Conservation (phyloP, 768 basidiomycete species). For the Mycena galopus region DNA sequence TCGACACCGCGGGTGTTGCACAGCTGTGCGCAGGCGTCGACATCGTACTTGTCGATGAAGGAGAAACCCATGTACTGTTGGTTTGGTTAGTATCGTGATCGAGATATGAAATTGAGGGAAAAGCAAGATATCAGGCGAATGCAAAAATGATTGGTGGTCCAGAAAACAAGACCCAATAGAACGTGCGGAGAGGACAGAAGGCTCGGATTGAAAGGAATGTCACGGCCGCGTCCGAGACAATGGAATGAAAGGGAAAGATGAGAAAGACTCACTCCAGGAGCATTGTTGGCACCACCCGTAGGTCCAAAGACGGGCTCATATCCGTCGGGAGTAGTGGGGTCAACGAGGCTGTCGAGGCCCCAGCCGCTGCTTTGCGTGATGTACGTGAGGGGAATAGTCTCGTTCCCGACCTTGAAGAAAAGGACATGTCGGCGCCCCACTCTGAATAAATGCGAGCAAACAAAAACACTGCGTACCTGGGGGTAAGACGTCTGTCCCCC, state of each 20-base stretch:
- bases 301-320: constrained; percentile 63
- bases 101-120: neutral
- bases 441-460: neutral
- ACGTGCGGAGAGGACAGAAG: neutral
- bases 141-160: neutral
- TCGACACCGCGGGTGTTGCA: constrained; percentile 60
- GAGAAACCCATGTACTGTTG: constrained; percentile 64
- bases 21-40: constrained; percentile 56
- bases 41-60: constrained; percentile 62
- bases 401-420: constrained; percentile 38
- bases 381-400: constrained; percentile 46
- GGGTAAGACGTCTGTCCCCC: constrained; percentile 58
- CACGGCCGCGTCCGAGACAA: constrained; percentile 27
- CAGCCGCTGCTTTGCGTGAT: constrained; percentile 60
- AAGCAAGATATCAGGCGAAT: neutral
- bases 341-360: constrained; percentile 50
- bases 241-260: neutral
- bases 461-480: constrained; percentile 4
- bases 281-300: constrained; percentile 61
- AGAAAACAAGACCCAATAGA: neutral
- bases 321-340: constrained; percentile 56
- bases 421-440: neutral
- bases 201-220: neutral
- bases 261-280: constrained; percentile 52
- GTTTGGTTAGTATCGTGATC: constrained; percentile 23